Evolutionary conservation across 495 filamentous ascomycete genomes (phyloP).

Genomic region (Penicillium argentinense): DNA sequence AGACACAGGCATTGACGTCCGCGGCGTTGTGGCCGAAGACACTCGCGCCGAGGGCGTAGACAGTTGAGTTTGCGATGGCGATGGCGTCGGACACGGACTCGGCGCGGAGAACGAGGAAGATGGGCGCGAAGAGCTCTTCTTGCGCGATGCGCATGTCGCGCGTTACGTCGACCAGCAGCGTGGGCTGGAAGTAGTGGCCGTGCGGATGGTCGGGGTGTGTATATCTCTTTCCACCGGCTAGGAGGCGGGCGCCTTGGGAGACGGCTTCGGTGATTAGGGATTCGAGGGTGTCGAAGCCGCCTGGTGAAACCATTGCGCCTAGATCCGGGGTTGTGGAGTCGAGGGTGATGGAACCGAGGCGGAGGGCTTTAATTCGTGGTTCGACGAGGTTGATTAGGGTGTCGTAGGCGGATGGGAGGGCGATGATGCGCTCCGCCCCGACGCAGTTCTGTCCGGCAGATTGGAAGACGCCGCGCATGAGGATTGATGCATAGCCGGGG

Average conservation of each 20-base stretch:
- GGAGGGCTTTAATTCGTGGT: slow-evolving; percentile 68
- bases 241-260: slow-evolving; percentile 69
- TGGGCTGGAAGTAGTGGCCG: slow-evolving; percentile 91
- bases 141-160: slow-evolving; percentile 80
- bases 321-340: slow-evolving; percentile 60
- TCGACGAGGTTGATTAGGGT: slow-evolving; percentile 68
- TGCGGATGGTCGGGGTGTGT: slow-evolving; percentile 65
- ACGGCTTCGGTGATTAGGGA: slow-evolving; percentile 75
- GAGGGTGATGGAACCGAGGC: slow-evolving; percentile 66
- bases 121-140: slow-evolving; percentile 88
- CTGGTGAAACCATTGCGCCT: slow-evolving; percentile 83
- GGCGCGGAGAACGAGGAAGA: slow-evolving; percentile 81
- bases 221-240: slow-evolving; percentile 75
- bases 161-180: slow-evolving; percentile 81
- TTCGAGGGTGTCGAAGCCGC: slow-evolving; percentile 69
- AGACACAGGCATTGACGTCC: slow-evolving; percentile 59
- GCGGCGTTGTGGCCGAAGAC: slow-evolving; percentile 66
- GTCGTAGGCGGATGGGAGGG: slow-evolving; percentile 70
- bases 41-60: slow-evolving; percentile 75
- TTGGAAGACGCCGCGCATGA: slow-evolving; percentile 92
- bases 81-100: slow-evolving; percentile 60
- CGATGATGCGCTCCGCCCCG: slow-evolving; percentile 91
- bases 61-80: slow-evolving; percentile 69
- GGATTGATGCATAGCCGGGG: slow-evolving; percentile 67
- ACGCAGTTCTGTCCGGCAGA: slow-evolving; percentile 98